Percentiles rank a stretch among this genome's conserved stretches.
Conservation (phyloP, 352 stramenopile species). For the Thalassiosira hispida region DNA sequence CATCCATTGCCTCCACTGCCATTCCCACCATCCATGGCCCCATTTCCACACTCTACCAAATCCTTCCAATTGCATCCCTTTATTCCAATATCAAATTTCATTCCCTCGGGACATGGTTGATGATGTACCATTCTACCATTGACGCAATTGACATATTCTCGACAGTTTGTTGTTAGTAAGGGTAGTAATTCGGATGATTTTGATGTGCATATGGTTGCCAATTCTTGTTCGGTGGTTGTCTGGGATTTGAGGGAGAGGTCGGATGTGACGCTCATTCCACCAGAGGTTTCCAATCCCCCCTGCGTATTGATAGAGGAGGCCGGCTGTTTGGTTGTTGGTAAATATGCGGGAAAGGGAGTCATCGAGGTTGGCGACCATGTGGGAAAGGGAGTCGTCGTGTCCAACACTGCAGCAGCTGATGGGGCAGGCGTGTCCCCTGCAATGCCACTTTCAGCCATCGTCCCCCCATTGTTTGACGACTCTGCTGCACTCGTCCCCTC, state of each 20-base stretch:
- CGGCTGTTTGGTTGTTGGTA: too few relatives aligned
- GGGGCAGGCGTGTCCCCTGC: too few relatives aligned
- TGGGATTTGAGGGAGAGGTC: not conserved
- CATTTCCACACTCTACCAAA: not conserved
- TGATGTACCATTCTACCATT: not conserved
- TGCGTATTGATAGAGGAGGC: too few relatives aligned
- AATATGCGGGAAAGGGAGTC: too few relatives aligned
- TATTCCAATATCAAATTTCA: conserved; percentile 16
- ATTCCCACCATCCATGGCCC: too few relatives aligned
- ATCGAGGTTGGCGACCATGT: too few relatives aligned
- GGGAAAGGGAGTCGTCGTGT: too few relatives aligned
- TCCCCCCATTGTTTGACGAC: not conserved
- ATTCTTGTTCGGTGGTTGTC: not conserved
- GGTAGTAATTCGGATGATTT: not conserved
- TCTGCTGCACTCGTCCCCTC: not conserved
- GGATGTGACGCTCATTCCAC: not conserved
- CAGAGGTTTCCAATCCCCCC: not conserved
- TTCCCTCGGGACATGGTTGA: conserved; percentile 16
- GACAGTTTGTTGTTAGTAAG: conserved; percentile 9
- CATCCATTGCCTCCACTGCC: too few relatives aligned
- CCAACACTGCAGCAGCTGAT: too few relatives aligned
- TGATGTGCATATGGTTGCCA: not conserved
- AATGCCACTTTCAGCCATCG: too few relatives aligned
- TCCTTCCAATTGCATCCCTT: conserved; percentile 28
- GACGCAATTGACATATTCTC: conserved; percentile 14